phyloP scores from a whole-genome alignment of 345 rosid genomes.

The Toxicodendron radicans region DNA sequence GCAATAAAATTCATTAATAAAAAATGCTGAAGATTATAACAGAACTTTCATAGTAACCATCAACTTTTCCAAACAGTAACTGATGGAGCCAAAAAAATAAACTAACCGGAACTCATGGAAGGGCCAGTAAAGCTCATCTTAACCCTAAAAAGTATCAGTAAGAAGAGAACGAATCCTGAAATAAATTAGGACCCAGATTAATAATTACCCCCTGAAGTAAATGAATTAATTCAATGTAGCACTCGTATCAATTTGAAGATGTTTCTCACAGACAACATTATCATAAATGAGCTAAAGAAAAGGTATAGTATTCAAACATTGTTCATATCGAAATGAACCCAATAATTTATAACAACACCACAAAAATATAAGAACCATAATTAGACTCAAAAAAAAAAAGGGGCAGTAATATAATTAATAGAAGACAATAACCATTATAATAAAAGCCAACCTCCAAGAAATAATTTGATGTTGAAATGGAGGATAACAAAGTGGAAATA shows the following conservation, averaged over 20 bases:
- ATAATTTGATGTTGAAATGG: neutral
- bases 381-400: neutral
- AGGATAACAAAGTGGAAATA: neutral
- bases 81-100: constrained; percentile 13
- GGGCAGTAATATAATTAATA: neutral
- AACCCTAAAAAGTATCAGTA: constrained; percentile 19
- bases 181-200: constrained; percentile 17
- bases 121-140: constrained; percentile 77
- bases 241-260: neutral
- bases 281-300: neutral
- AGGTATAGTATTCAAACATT: neutral
- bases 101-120: constrained; percentile 70
- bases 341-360: neutral
- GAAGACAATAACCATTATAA: neutral
- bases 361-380: neutral
- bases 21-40: neutral
- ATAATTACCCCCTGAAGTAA: neutral
- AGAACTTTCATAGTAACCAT: neutral
- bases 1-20: neutral
- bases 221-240: neutral
- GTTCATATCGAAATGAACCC: neutral
- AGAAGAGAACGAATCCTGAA: constrained; percentile 29
- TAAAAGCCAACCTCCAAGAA: neutral
- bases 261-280: neutral
- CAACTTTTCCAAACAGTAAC: neutral